These are phyloP conservation scores for Acanthamoeba castellanii DNA, from an alignment of 208 protist species.

Conservation along the genomic window DNA sequence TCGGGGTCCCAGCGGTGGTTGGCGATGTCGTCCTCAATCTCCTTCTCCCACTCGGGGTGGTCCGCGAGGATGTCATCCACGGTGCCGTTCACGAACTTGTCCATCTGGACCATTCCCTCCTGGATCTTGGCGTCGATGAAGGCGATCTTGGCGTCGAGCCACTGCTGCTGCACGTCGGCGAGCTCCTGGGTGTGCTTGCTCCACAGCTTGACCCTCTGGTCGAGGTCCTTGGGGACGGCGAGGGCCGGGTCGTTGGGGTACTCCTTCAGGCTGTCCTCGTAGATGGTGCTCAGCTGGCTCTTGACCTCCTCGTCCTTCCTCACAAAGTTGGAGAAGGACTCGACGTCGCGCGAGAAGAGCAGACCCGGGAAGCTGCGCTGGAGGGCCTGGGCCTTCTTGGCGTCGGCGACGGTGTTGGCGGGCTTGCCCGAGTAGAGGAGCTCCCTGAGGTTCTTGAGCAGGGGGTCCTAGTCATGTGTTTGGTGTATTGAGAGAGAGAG, in stretches of 20 bases:
- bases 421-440: not conserved
- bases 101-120: conserved; percentile 55
- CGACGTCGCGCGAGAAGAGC: not conserved
- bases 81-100: conserved; percentile 50
- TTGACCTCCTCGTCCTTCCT: not conserved
- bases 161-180: not conserved
- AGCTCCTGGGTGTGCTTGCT: not conserved
- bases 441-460: conserved; percentile 38
- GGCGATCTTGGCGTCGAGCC: conserved; percentile 23
- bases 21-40: conserved; percentile 47
- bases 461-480: not conserved
- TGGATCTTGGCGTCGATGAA: conserved; percentile 48
- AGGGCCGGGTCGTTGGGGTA: conserved; percentile 4
- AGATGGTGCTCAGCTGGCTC: not conserved
- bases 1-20: conserved; percentile 47
- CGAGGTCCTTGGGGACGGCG: not conserved
- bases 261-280: conserved; percentile 12
- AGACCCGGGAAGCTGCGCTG: conserved; percentile 1
- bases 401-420: not conserved
- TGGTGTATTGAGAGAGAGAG: not conserved
- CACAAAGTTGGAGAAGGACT: not conserved
- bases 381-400: not conserved
- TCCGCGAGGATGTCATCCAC: conserved; percentile 37
- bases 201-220: not conserved
- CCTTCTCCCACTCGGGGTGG: conserved; percentile 47